phyloP scores from a whole-genome alignment of 73 alveolate species.

The Uronychia binucleata region DNA sequence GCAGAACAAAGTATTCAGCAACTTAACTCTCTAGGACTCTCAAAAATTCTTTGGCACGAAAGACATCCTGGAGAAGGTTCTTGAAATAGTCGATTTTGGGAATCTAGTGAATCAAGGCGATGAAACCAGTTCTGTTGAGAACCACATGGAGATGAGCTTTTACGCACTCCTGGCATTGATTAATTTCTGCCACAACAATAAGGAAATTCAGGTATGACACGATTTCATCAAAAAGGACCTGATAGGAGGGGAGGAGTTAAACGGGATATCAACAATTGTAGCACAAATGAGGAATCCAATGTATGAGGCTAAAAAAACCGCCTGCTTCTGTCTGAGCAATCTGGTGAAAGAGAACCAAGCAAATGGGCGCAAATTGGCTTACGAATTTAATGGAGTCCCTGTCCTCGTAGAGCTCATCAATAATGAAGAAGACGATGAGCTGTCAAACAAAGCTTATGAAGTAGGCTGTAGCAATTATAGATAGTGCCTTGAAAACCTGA shows the following conservation, averaged over 20 bases:
- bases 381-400: slow-evolving; percentile 28
- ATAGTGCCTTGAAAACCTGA: slow-evolving; percentile 48
- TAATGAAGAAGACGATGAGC: slow-evolving; percentile 62
- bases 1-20: slow-evolving; percentile 3
- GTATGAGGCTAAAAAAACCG: slow-evolving; percentile 53
- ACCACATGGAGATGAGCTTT: slow-evolving; percentile 34
- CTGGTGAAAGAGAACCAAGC: slow-evolving; percentile 12
- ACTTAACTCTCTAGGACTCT: neutral
- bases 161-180: slow-evolving; percentile 25
- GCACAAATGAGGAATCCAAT: slow-evolving; percentile 22
- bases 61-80: neutral
- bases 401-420: slow-evolving; percentile 37
- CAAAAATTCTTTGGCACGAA: neutral
- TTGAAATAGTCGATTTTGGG: neutral
- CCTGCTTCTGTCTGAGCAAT: slow-evolving; percentile 33
- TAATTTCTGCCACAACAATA: slow-evolving; percentile 27
- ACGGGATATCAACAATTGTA: slow-evolving; percentile 14
- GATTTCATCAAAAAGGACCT: slow-evolving; percentile 11
- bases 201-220: too few species aligned
- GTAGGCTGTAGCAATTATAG: neutral
- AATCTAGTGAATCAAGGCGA: slow-evolving; percentile 37
- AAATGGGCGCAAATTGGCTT: slow-evolving; percentile 4
- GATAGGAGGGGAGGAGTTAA: slow-evolving; percentile 1
- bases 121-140: slow-evolving; percentile 21
- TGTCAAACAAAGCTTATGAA: slow-evolving; percentile 38